Evolutionary conservation across 2,329 filamentous ascomycete genomes (phyloP), one percentile per base, ranked within the genome.

Genomic region (Cladophialophora exuberans): DNA sequence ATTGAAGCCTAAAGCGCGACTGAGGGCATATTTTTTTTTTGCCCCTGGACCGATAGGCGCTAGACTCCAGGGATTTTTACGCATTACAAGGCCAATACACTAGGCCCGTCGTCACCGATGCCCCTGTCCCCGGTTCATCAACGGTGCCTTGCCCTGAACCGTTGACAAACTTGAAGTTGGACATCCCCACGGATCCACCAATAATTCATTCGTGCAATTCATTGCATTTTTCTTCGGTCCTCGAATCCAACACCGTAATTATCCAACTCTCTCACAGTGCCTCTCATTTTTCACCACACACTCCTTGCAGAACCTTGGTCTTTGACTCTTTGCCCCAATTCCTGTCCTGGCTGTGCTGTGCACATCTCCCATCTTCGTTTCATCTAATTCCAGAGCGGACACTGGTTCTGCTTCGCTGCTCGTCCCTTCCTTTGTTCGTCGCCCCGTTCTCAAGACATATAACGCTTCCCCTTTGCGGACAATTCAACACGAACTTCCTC

Each of bases 371-470:
- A 41, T 42, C 43, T 39, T 42, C 23, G 30, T 49, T 38, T 38
- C 23, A 18, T 6, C 23, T 18, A 38, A 28, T 30, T 28, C 26
- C 41, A 35, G 51, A 61, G 55, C 47, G 56, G 58, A 61, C 47
- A 52, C 58, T 54, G 52, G 48, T 15, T 28, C 35, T 58, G 49
- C 51, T 52, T 51, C 54, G 52, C 57, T 52, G 52, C 48, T 61
- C 58, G 58, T 61, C 58, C 58, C 44, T 56, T 61, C 58, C 58
- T 61, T 61, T 61, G 58, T 60, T 43, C 58, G 31, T 23, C 46
- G n/a, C 30, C 9, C 6, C 23, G 17, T 3, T 28, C 44, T 26
- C 25, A 18, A n/a, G 23, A 36, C 30, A 39, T 39, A 39, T 20
- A 9, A 11, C 18, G 35, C 44, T 11, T 33, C 17, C 46, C 46